These are phyloP conservation scores for Colletotrichum salicis DNA, from an alignment of 2,329 filamentous ascomycete species.

Conservation along the genomic window DNA sequence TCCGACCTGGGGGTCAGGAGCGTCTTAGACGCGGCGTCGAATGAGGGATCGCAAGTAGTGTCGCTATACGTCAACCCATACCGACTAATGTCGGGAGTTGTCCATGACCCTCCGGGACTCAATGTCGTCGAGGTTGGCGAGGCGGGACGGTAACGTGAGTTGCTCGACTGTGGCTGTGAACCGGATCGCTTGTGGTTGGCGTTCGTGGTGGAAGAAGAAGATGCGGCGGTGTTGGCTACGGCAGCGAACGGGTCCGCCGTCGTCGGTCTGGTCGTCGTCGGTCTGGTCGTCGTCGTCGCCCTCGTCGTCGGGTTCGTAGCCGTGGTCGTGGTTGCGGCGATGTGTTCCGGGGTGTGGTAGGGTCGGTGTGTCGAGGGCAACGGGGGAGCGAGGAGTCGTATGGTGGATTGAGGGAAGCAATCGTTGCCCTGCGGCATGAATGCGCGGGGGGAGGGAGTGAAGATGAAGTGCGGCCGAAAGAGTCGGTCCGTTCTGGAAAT, in stretches of 20 bases:
- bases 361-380: constrained; percentile 22
- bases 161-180: constrained; percentile 33
- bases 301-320: background rate
- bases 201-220: constrained; percentile 1
- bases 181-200: constrained; percentile 32
- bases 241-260: constrained; percentile 10
- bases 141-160: constrained; percentile 25
- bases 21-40: constrained; percentile 29
- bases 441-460: constrained; percentile 22
- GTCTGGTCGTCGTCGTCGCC: constrained; percentile 2
- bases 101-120: constrained; percentile 26
- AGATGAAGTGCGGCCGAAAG: constrained; percentile 22
- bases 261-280: background rate
- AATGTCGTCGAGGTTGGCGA: constrained; percentile 25
- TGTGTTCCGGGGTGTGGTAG: constrained; percentile 9
- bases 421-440: constrained; percentile 38
- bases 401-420: constrained; percentile 26
- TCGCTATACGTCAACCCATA: constrained; percentile 44
- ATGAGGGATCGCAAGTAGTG: constrained; percentile 37
- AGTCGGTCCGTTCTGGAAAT: constrained; percentile 29
- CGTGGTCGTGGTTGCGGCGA: background rate
- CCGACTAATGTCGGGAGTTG: constrained; percentile 39
- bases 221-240: constrained; percentile 5
- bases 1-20: constrained; percentile 23
- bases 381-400: constrained; percentile 19